These are phyloP conservation scores for Bremia lactucae DNA, from an alignment of 352 stramenopile genomes.

Conservation along the genomic window DNA sequence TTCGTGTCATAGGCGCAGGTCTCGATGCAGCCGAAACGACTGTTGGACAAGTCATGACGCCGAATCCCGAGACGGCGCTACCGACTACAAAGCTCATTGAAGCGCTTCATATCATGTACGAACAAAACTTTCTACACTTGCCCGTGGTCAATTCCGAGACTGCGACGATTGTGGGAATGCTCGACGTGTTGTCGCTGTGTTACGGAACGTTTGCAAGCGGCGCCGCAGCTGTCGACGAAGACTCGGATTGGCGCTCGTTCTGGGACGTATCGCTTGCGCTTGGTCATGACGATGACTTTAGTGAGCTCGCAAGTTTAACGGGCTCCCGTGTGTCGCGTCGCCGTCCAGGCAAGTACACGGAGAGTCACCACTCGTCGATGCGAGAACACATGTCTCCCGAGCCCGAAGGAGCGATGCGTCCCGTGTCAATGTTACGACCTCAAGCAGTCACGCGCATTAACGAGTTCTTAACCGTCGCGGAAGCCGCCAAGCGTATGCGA, in stretches of 20 bases:
- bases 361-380: slow-evolving; percentile 33
- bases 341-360: slow-evolving; percentile 25
- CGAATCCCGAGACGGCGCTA: slow-evolving; percentile 89
- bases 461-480: slow-evolving; percentile 78
- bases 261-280: slow-evolving; percentile 84
- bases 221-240: slow-evolving; percentile 26
- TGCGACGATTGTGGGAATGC: slow-evolving; percentile 67
- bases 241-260: slow-evolving; percentile 80
- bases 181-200: slow-evolving; percentile 83
- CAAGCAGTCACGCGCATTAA: slow-evolving; percentile 76
- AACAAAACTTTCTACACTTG: slow-evolving; percentile 95
- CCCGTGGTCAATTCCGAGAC: slow-evolving; percentile 87
- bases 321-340: slow-evolving; percentile 37
- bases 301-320: slow-evolving; percentile 55
- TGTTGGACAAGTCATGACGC: slow-evolving; percentile 94
- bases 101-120: slow-evolving; percentile 96
- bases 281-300: slow-evolving; percentile 56
- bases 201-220: slow-evolving; percentile 81
- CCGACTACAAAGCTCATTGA: slow-evolving; percentile 91
- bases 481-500: slow-evolving; percentile 73
- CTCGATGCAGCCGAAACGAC: slow-evolving; percentile 83
- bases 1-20: slow-evolving; percentile 88
- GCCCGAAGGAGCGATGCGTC: slow-evolving; percentile 52
- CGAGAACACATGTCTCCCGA: slow-evolving; percentile 36
- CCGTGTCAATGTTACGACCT: slow-evolving; percentile 70